Evolutionary conservation across 768 basidiomycete genomes (phyloP).

Genomic region (Gloeopeniophorella convolvens): DNA sequence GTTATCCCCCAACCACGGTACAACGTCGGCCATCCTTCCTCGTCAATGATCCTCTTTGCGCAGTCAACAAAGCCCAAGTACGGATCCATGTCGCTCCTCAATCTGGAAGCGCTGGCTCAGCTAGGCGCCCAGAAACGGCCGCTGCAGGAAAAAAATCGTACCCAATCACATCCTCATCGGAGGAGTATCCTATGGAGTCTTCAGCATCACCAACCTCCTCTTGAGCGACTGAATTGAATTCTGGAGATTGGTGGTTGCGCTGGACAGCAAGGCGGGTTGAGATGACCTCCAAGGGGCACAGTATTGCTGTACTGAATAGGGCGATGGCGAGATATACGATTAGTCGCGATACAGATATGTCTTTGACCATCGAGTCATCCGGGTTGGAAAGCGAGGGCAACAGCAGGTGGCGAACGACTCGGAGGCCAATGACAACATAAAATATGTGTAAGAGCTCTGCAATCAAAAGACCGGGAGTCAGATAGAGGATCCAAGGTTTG

Average conservation of each 20-base stretch:
- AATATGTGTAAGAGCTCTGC: constrained; percentile 39
- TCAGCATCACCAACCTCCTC: constrained; percentile 64
- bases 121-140: not conserved
- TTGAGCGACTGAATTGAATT: constrained; percentile 68
- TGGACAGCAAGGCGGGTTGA: constrained; percentile 75
- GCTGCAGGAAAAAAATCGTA: constrained; percentile 29
- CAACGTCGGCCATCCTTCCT: constrained; percentile 68
- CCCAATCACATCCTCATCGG: constrained; percentile 84
- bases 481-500: constrained; percentile 72
- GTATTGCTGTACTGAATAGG: constrained; percentile 46
- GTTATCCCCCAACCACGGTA: constrained; percentile 88
- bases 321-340: constrained; percentile 53
- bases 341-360: constrained; percentile 45
- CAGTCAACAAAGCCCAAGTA: constrained; percentile 73
- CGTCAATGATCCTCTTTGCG: constrained; percentile 65
- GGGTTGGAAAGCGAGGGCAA: constrained; percentile 44
- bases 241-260: constrained; percentile 71
- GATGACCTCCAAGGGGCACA: constrained; percentile 78
- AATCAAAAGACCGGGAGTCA: constrained; percentile 62
- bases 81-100: constrained; percentile 71
- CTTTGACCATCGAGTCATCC: constrained; percentile 29
- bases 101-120: constrained; percentile 1
- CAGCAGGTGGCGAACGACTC: constrained; percentile 45
- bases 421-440: constrained; percentile 39
- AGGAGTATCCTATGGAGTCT: constrained; percentile 52